phyloP scores from a whole-genome alignment of 1,284 basidiomycete genomes.

The Agaricales sp. region DNA sequence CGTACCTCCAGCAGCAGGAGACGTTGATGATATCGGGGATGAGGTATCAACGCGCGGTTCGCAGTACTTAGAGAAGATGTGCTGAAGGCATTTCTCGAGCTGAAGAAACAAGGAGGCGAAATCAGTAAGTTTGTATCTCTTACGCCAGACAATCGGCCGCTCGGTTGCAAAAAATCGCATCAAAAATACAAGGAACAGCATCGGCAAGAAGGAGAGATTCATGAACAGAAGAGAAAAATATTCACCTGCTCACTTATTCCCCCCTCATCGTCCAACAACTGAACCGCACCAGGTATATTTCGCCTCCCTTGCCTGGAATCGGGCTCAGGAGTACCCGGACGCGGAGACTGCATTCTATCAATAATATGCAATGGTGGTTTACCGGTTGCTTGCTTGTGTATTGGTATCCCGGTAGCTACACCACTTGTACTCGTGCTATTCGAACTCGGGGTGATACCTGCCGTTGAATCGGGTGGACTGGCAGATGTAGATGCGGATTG shows the following conservation, averaged over 20 bases:
- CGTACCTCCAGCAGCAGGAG: background rate
- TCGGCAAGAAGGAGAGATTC: background rate
- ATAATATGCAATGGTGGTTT: constrained; percentile 13
- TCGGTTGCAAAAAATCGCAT: no score
- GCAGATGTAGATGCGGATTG: no score
- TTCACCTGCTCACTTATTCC: constrained; percentile 51
- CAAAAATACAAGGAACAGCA: constrained; percentile 1
- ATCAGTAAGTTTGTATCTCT: background rate
- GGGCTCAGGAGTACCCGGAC: constrained; percentile 52
- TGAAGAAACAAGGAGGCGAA: constrained; percentile 16
- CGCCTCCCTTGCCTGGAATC: constrained; percentile 47
- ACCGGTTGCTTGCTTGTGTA: constrained; percentile 27
- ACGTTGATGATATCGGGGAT: constrained; percentile 12
- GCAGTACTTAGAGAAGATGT: constrained; percentile 70
- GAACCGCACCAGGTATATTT: constrained; percentile 29
- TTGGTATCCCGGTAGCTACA: no score
- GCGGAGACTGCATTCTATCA: constrained; percentile 33
- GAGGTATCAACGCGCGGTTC: constrained; percentile 27
- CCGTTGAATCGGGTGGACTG: no score
- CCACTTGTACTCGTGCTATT: no score
- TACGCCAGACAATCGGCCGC: background rate
- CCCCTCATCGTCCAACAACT: constrained; percentile 56
- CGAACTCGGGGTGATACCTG: no score
- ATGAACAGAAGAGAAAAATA: background rate
- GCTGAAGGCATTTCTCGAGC: constrained; percentile 54